Conservation (phyloP, 495 filamentous ascomycete genomes). For the Hyphodiscus hymeniophilus region DNA sequence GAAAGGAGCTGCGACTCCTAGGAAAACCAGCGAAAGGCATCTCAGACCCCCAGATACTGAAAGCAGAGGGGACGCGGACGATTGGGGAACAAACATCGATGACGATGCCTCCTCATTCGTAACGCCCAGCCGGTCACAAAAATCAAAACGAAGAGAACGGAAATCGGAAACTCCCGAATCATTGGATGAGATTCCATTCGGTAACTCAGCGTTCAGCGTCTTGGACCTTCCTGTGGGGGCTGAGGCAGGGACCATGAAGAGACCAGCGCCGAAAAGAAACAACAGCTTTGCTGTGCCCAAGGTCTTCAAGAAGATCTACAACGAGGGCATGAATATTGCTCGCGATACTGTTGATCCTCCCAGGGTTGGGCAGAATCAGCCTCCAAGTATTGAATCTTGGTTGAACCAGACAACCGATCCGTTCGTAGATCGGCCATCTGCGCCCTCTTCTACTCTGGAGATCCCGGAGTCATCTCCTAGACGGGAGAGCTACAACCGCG, state of each 20-base stretch:
- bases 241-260: slow-evolving; percentile 25
- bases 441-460: slow-evolving; percentile 20
- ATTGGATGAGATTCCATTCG: slow-evolving; percentile 45
- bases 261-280: slow-evolving; percentile 15
- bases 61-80: neutral
- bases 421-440: slow-evolving; percentile 50
- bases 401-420: slow-evolving; percentile 65
- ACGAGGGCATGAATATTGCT: slow-evolving; percentile 45
- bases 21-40: slow-evolving; percentile 10
- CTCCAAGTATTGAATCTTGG: slow-evolving; percentile 67
- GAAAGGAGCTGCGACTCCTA: slow-evolving; percentile 6
- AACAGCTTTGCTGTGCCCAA: slow-evolving; percentile 33
- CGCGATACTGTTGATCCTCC: slow-evolving; percentile 43
- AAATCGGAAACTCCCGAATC: slow-evolving; percentile 27
- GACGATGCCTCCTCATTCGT: slow-evolving; percentile 11
- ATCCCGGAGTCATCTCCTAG: slow-evolving; percentile 5
- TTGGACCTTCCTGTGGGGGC: slow-evolving; percentile 40
- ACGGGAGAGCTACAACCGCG: slow-evolving; percentile 7
- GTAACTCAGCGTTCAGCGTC: slow-evolving; percentile 50
- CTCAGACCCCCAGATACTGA: slow-evolving; percentile 5
- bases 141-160: slow-evolving; percentile 7
- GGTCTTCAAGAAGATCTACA: slow-evolving; percentile 46
- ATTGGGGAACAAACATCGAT: neutral
- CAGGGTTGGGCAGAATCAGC: slow-evolving; percentile 36
- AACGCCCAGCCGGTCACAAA: slow-evolving; percentile 13